Percentiles rank a stretch among this genome's conserved stretches.
phyloP scores from a whole-genome alignment of 495 filamentous ascomycete genomes.

The Aspergillus cristatus region DNA sequence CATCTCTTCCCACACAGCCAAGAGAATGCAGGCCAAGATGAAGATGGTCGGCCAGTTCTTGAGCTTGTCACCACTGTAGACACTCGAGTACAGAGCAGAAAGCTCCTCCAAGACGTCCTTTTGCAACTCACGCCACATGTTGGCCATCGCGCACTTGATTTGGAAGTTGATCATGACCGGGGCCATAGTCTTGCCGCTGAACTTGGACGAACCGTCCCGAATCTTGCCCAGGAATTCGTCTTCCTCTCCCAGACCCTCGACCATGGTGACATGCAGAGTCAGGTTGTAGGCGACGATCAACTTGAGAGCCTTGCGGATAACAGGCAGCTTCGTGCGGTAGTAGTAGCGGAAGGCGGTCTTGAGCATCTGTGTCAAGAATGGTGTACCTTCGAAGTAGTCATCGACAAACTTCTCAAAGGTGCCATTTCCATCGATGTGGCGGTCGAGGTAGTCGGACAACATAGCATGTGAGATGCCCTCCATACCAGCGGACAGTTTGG shows the following conservation, averaged over 20 bases:
- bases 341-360: conserved; percentile 91
- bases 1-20: conserved; percentile 94
- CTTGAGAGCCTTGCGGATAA: conserved; percentile 86
- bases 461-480: conserved; percentile 69
- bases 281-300: conserved; percentile 88
- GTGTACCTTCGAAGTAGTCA: conserved; percentile 87
- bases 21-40: conserved; percentile 79
- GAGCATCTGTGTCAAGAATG: conserved; percentile 85
- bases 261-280: conserved; percentile 83
- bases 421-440: conserved; percentile 72
- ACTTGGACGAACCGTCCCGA: conserved; percentile 65
- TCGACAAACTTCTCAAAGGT: conserved; percentile 84
- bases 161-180: conserved; percentile 99
- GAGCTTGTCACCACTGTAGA: conserved; percentile 85
- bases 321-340: conserved; percentile 66
- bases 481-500: conserved; percentile 73
- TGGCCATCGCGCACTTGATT: conserved; percentile 87
- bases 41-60: conserved; percentile 99
- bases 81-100: conserved; percentile 78
- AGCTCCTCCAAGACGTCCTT: conserved; percentile 91
- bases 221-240: conserved; percentile 70
- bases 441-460: conserved; percentile 81
- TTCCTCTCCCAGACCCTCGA: conserved; percentile 78
- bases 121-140: conserved; percentile 92
- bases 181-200: conserved; percentile 76